A percentile compares a stretch with the other conserved stretches of the same genome.
phyloP scores from a whole-genome alignment of 225 moss, liverwort and hornwort genomes.

The Sphagnum contortum region DNA sequence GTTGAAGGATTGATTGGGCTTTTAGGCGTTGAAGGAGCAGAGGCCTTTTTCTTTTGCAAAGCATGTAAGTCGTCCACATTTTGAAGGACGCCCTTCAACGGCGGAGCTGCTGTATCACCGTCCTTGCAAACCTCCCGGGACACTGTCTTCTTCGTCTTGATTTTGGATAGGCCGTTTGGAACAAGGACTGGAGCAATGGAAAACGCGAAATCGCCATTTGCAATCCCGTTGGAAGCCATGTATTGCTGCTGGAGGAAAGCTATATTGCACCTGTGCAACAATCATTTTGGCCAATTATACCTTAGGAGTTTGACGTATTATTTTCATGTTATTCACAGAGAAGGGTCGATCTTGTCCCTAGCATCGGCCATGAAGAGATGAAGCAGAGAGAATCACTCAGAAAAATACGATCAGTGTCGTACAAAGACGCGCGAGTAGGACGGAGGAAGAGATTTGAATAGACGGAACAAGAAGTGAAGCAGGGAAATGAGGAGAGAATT shows the following conservation, averaged over 20 bases:
- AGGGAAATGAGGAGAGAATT: too few species aligned
- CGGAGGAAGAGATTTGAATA: too few species aligned
- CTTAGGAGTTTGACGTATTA: too few species aligned
- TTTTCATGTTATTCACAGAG: too few species aligned
- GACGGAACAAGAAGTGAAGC: too few species aligned
- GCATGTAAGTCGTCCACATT: slow-evolving; percentile 9
- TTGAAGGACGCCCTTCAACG: background rate
- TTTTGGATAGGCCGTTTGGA: slow-evolving; percentile 11
- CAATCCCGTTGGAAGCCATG: slow-evolving; percentile 32
- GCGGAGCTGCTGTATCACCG: slow-evolving; percentile 2
- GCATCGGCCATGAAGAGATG: too few species aligned
- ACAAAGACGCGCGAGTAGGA: too few species aligned
- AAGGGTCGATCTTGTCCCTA: too few species aligned
- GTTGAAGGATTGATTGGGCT: slow-evolving; percentile 1
- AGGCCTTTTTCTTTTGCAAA: slow-evolving; percentile 13
- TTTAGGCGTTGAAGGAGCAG: slow-evolving; percentile 9
- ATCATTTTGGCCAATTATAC: too few species aligned
- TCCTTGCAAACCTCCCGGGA: slow-evolving; percentile 9
- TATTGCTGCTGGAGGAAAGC: background rate
- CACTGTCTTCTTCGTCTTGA: slow-evolving; percentile 6
- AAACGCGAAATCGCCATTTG: slow-evolving; percentile 1
- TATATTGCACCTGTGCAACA: slow-evolving; percentile 8
- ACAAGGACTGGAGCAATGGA: background rate
- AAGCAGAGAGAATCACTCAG: too few species aligned
- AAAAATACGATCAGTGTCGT: too few species aligned